Conservation (phyloP, 2,329 filamentous ascomycete genomes). For the Fusarium sp. region DNA sequence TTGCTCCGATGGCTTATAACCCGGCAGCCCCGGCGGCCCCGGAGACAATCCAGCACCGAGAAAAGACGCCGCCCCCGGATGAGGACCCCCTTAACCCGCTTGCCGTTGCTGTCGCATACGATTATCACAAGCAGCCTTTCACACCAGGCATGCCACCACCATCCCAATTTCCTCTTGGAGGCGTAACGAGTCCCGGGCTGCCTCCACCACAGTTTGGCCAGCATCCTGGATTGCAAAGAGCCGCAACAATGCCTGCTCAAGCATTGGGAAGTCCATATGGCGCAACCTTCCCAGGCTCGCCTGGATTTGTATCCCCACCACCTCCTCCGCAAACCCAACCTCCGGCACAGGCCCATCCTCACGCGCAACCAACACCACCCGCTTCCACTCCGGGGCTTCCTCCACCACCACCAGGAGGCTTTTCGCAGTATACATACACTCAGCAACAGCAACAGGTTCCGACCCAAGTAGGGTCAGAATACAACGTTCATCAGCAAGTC, state of each 20-base stretch:
- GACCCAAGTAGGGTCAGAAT: constrained; percentile 56
- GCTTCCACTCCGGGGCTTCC: constrained; percentile 54
- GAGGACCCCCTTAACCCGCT: constrained; percentile 71
- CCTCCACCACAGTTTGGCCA: constrained; percentile 60
- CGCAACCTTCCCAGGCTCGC: constrained; percentile 59
- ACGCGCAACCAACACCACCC: constrained; percentile 51
- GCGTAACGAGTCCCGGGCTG: constrained; percentile 56
- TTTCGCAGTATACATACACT: constrained; percentile 64
- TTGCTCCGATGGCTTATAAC: constrained; percentile 79
- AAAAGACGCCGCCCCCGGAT: constrained; percentile 83
- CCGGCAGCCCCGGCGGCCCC: constrained; percentile 82
- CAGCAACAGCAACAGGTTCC: constrained; percentile 42
- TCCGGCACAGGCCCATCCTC: constrained; percentile 49
- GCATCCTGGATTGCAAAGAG: constrained; percentile 62
- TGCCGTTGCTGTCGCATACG: constrained; percentile 67
- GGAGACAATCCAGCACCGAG: constrained; percentile 76
- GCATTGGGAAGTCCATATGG: constrained; percentile 60
- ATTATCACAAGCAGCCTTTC: constrained; percentile 66
- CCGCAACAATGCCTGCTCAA: constrained; percentile 63
- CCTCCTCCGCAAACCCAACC: constrained; percentile 48
- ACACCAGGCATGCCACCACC: constrained; percentile 64
- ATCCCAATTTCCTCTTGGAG: constrained; percentile 58
- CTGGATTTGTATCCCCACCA: constrained; percentile 56
- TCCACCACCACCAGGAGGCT: constrained; percentile 65
- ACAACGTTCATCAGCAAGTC: constrained; percentile 74